phyloP scores from a whole-genome alignment of 345 rosid species.

The Pistacia vera region DNA sequence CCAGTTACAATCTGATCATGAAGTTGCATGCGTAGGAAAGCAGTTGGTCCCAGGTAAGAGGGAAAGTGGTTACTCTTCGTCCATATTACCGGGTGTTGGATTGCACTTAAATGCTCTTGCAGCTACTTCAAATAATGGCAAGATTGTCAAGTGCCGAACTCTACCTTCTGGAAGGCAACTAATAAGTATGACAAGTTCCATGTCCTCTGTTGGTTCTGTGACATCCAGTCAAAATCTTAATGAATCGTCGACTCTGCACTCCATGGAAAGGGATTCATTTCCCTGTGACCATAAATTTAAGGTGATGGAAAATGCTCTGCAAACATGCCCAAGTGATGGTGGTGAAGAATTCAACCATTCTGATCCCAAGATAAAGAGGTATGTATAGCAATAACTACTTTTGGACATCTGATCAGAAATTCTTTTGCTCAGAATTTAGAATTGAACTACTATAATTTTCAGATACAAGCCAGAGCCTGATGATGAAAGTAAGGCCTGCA shows the following conservation, averaged over 20 bases:
- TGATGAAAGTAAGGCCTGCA: conserved; percentile 58
- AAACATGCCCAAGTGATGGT: conserved; percentile 27
- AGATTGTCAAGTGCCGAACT: conserved; percentile 24
- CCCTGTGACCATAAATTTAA: conserved; percentile 27
- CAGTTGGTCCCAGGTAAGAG: conserved; percentile 23
- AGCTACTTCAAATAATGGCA: conserved; percentile 31
- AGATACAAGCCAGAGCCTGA: conserved; percentile 40
- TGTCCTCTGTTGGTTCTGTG: conserved; percentile 22
- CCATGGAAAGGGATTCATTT: conserved; percentile 34
- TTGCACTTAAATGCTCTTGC: conserved; percentile 64
- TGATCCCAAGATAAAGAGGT: conserved; percentile 49
- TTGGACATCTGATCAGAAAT: conserved; percentile 2
- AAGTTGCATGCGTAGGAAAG: conserved; percentile 23
- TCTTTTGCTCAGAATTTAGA: neutral
- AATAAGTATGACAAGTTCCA: conserved; percentile 22
- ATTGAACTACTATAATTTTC: conserved; percentile 24
- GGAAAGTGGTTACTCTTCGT: conserved; percentile 11
- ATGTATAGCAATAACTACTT: conserved; percentile 13
- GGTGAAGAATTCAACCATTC: conserved; percentile 28
- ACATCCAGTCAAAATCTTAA: conserved; percentile 15
- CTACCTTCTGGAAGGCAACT: conserved; percentile 33
- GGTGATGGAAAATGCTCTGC: conserved; percentile 33
- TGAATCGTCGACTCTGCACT: conserved; percentile 26
- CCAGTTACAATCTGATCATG: conserved; percentile 27
- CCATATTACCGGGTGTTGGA: conserved; percentile 40